Evolutionary conservation across 345 rosid species (phyloP).

Genomic region (Lepidium sativum): DNA sequence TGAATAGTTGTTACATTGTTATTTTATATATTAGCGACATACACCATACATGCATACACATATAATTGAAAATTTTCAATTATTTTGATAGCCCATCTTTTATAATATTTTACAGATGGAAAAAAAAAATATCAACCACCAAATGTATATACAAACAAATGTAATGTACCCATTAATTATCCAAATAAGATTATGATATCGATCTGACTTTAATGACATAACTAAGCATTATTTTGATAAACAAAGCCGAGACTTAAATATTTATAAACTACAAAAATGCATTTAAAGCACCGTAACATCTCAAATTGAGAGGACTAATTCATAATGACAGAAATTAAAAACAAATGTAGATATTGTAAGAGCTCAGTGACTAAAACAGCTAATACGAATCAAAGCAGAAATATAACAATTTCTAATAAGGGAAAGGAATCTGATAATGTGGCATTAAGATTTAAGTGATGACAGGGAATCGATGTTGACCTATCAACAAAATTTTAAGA

Average conservation of each 20-base stretch:
- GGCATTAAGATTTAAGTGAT: conserved; percentile 89
- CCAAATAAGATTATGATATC: neutral
- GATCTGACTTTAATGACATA: neutral
- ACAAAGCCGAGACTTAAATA: neutral
- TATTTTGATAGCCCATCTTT: neutral
- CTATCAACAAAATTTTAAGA: conserved; percentile 72
- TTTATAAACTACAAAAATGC: neutral
- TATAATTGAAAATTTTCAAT: no score
- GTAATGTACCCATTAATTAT: neutral
- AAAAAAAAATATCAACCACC: conserved; percentile 4
- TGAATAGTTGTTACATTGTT: no score
- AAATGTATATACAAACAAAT: conserved; percentile 5
- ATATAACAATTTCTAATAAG: conserved; percentile 24
- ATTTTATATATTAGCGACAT: no score
- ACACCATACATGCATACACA: no score
- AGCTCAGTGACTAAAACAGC: conserved; percentile 19
- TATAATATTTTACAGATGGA: neutral
- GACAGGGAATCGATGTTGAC: conserved; percentile 92
- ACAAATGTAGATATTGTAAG: conserved; percentile 11
- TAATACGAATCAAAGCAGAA: conserved; percentile 5
- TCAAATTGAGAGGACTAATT: neutral
- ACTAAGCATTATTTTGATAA: neutral
- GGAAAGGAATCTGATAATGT: conserved; percentile 66
- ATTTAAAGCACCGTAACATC: neutral
- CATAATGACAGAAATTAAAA: conserved; percentile 8